phyloP scores from a whole-genome alignment of 1,139 yeast species.

The Yamadazyma sp. region DNA sequence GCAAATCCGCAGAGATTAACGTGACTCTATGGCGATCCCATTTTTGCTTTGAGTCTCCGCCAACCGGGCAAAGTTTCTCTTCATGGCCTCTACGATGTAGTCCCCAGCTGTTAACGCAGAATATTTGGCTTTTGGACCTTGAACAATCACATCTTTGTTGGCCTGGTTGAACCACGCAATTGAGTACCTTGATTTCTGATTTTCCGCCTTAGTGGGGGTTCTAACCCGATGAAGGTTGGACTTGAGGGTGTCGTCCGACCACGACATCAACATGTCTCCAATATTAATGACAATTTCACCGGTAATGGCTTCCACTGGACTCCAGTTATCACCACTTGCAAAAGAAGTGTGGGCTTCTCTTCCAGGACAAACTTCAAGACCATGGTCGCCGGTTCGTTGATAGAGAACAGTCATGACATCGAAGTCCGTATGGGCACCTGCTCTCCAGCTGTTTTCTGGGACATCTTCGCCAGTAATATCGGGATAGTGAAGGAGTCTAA shows the following conservation, averaged over 20 bases:
- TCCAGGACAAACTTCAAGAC: slow-evolving; percentile 30
- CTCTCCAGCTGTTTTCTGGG: slow-evolving; percentile 23
- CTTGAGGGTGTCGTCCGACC: slow-evolving; percentile 28
- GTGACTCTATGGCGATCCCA: too few species aligned
- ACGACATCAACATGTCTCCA: slow-evolving; percentile 32
- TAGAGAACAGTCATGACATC: slow-evolving; percentile 27
- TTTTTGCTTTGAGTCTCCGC: slow-evolving; percentile 2
- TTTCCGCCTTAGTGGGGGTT: slow-evolving; percentile 20
- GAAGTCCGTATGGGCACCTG: slow-evolving; percentile 31
- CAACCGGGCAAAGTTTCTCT: slow-evolving; percentile 17
- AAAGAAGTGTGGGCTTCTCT: slow-evolving; percentile 28
- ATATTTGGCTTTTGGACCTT: slow-evolving; percentile 26
- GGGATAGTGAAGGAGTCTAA: slow-evolving; percentile 26
- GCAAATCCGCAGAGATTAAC: too few species aligned
- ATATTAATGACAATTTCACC: slow-evolving; percentile 32
- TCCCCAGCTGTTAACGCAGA: slow-evolving; percentile 24
- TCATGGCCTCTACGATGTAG: slow-evolving; percentile 28
- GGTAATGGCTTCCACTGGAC: slow-evolving; percentile 24
- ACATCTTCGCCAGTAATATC: slow-evolving; percentile 20
- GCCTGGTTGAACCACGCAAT: slow-evolving; percentile 30
- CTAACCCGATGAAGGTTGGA: slow-evolving; percentile 30
- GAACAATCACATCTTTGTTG: slow-evolving; percentile 27
- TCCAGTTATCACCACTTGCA: slow-evolving; percentile 28
- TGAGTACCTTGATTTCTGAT: slow-evolving; percentile 23
- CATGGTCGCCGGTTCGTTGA: slow-evolving; percentile 29